Evolutionary conservation across 2,329 filamentous ascomycete genomes (phyloP).

Genomic region (Aspergillus thermomutatus): DNA sequence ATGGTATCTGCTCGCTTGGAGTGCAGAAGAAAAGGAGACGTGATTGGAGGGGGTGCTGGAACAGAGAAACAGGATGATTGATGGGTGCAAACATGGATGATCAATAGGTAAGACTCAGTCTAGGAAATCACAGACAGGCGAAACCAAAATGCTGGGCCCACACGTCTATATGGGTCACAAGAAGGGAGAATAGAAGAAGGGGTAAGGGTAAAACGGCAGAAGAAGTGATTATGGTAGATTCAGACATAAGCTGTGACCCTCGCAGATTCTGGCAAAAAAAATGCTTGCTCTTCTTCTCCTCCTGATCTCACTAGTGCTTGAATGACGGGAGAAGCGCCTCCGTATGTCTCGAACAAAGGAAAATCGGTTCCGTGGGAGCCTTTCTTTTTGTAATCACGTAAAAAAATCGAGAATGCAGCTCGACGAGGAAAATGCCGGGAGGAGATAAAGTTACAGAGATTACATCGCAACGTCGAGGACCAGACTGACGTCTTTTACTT

Average conservation of each 20-base stretch:
- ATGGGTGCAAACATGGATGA: not conserved
- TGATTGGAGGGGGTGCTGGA: conserved; percentile 5
- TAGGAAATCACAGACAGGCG: not conserved
- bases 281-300: not conserved
- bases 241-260: not conserved
- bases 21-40: conserved; percentile 14
- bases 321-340: not conserved
- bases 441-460: conserved; percentile 29
- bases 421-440: conserved; percentile 27
- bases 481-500: conserved; percentile 93
- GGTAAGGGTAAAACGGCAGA: not conserved
- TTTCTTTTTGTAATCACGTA: conserved; percentile 18
- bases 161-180: not conserved
- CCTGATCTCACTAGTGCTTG: not conserved
- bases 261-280: not conserved
- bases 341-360: not conserved
- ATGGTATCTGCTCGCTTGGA: conserved; percentile 27
- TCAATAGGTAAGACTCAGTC: not conserved
- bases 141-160: not conserved
- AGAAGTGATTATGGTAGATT: not conserved
- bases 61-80: not conserved
- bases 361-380: not conserved
- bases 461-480: conserved; percentile 84
- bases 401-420: conserved; percentile 19
- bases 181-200: not conserved